Base-by-base conservation (phyloP, 2,329 filamentous ascomycete genomes). In the Neofusicoccum cordaticola region DNA sequence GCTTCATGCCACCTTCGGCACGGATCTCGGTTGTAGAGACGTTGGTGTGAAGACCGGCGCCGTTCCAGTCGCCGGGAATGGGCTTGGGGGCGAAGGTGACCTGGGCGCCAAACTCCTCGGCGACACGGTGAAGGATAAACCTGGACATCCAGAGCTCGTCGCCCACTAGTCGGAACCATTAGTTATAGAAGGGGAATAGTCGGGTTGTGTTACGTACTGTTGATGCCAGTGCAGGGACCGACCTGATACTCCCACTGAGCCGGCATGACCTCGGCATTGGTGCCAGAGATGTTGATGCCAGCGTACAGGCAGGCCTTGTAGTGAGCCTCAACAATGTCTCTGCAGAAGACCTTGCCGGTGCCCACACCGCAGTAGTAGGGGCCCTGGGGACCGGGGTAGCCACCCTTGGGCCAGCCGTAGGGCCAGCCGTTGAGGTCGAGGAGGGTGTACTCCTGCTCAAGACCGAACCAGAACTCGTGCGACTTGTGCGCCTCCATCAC, bases 301-400 rank as follows among this genome's bases (percentile, higher is more conserved):
- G 94, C 88, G 79, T 92, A 97, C 80, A 98, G 78, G 85, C 88
- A 97, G 70, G 90, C 89, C 82, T 92, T 92, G 89, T 92, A 93
- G 84, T 96, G 92, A 69, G 91, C 90, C 84, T 98, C 94, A 71
- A 99, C 93, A 68, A 99, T 94, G 77, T 99, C 94, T 84, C 94
- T 90, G 88, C 93, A 94, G 82, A 96, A 95, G 75, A 98, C 95
- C 86, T 95, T 96, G 83, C 93, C 93, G 71, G 92, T 91, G 72
- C 95, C 95, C 67, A 97, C 94, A 91, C 94, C 95, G 80, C 94
- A 97, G 90, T 96, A 97, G 86, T 96, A 96, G 68, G 92, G 92
- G 69, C 93, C 93, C 82, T 96, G 93, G 71, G 93, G 92, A 78
- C 91, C 93, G 69, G 93, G 93, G 89, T 89, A 96, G 75, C 92